These are phyloP conservation scores for Penicillium pancosmium DNA, from an alignment of 495 filamentous ascomycete genomes.

Conservation along the genomic window DNA sequence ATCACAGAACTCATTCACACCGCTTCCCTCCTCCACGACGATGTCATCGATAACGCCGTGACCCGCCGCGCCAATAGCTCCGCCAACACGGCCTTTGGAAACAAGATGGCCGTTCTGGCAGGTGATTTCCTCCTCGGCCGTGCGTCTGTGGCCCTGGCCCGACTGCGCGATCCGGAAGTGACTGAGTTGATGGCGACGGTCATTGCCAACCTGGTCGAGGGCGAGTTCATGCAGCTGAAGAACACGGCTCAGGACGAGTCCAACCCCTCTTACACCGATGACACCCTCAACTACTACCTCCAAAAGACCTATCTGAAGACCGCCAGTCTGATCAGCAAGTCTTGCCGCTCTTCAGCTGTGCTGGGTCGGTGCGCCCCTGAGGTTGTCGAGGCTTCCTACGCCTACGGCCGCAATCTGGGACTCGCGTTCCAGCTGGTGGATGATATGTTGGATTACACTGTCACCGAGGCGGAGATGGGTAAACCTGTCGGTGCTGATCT, in stretches of 20 bases:
- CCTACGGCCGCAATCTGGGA: conserved; percentile 89
- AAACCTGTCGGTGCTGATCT: conserved; percentile 95
- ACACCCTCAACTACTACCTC: conserved; percentile 91
- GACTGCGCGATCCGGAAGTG: conserved; percentile 88
- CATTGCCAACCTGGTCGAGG: conserved; percentile 95
- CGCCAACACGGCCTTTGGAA: conserved; percentile 91
- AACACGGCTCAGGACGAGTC: conserved; percentile 89
- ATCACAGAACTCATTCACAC: conserved; percentile 98
- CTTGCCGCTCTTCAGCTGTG: conserved; percentile 85
- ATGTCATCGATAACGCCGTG: conserved; percentile 92
- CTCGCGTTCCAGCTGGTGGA: conserved; percentile 98
- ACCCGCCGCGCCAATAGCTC: conserved; percentile 80
- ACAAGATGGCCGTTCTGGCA: conserved; percentile 97
- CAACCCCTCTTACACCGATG: conserved; percentile 79
- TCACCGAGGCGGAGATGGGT: conserved; percentile 79
- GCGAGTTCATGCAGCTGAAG: conserved; percentile 98
- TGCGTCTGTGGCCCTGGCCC: conserved; percentile 90
- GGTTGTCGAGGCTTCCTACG: conserved; percentile 87
- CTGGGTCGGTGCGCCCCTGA: conserved; percentile 75
- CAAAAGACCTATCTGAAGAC: conserved; percentile 99
- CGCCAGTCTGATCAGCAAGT: conserved; percentile 93
- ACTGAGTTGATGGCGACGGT: conserved; percentile 93
- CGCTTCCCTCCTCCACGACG: conserved; percentile 93
- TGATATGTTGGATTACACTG: conserved; percentile 96
- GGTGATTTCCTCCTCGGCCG: conserved; percentile 93